These are phyloP conservation scores for Cladosporium sp. DNA, from an alignment of 2,329 filamentous ascomycete genomes.

Conservation along the genomic window DNA sequence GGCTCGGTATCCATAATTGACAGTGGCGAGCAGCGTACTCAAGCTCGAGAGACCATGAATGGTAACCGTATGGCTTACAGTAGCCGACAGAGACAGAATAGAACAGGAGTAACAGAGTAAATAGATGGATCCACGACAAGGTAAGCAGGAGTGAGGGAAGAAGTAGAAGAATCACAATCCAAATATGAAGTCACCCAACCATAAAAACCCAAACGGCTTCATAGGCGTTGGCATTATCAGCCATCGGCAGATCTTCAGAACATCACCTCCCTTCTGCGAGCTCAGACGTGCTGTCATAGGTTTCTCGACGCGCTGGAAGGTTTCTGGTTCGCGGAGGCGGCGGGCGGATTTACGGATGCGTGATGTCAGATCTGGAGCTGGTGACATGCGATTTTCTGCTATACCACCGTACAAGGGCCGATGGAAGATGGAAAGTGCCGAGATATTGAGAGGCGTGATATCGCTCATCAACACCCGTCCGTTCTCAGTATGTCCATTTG, in stretches of 20 bases:
- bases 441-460: background rate
- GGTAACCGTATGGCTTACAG: background rate
- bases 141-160: too few species aligned
- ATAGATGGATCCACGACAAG: background rate
- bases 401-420: constrained; percentile 6
- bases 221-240: too few species aligned
- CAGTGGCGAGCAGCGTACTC: background rate
- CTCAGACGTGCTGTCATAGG: background rate
- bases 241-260: background rate
- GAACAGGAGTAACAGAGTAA: background rate
- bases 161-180: too few species aligned
- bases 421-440: background rate
- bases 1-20: background rate
- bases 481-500: too few species aligned
- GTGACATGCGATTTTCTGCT: background rate
- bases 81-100: background rate
- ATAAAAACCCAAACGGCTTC: background rate
- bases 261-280: background rate
- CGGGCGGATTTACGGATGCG: background rate
- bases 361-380: constrained; percentile 5
- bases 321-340: background rate
- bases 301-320: background rate
- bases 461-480: too few species aligned
- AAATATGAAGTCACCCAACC: constrained; percentile 2
- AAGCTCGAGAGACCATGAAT: background rate